A percentile compares a stretch with the other conserved stretches of the same genome.
phyloP scores from a whole-genome alignment of 768 basidiomycete genomes.

The Suillus placidus region DNA sequence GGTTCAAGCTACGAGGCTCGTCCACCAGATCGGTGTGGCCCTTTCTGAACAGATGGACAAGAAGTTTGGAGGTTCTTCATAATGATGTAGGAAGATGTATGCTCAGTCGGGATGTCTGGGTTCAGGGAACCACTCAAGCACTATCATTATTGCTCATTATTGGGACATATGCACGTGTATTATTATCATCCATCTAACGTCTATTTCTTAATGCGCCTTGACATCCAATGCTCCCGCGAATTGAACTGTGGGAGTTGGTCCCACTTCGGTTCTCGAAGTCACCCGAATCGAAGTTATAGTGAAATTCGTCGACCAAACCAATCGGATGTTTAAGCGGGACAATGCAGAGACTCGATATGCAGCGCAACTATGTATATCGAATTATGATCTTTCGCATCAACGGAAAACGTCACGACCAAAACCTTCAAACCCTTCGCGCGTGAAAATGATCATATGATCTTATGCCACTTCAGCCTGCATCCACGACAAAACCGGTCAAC shows the following conservation, averaged over 20 bases:
- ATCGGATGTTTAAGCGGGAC: neutral
- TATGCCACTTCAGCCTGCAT: neutral
- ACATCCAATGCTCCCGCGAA: neutral
- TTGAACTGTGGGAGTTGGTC: neutral
- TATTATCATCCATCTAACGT: neutral
- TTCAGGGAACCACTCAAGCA: neutral
- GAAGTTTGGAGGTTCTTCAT: slow-evolving; percentile 29
- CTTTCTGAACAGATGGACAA: slow-evolving; percentile 49
- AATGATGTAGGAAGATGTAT: slow-evolving; percentile 11
- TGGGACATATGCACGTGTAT: neutral
- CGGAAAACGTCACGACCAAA: slow-evolving; percentile 51
- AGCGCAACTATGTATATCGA: neutral
- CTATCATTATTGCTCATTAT: slow-evolving; percentile 9
- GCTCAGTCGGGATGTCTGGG: neutral
- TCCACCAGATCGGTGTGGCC: slow-evolving; percentile 48
- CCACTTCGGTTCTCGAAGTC: neutral
- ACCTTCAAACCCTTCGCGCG: slow-evolving; percentile 62
- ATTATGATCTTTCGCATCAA: neutral
- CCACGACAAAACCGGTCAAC: slow-evolving; percentile 20
- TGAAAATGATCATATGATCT: slow-evolving; percentile 69
- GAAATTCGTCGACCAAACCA: neutral
- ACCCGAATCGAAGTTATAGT: neutral
- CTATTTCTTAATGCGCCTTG: neutral
- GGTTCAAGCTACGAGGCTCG: slow-evolving; percentile 46
- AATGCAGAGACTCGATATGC: neutral